Conservation (phyloP, 208 protist genomes). For the Leishmania tropica region DNA sequence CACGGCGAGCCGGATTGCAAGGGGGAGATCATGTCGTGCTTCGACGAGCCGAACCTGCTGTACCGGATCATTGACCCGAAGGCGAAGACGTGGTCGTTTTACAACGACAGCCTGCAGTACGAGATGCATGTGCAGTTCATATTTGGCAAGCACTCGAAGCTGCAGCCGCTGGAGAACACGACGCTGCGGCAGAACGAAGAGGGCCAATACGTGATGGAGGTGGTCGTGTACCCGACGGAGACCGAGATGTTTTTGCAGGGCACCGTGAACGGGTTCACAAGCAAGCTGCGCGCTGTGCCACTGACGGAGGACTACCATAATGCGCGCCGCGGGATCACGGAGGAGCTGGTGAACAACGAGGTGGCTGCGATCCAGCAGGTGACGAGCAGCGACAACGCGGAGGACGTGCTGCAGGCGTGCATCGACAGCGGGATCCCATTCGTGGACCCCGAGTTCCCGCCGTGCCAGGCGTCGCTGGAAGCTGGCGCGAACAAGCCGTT, state of each 20-base stretch:
- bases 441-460: slow-evolving; percentile 78
- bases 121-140: slow-evolving; percentile 77
- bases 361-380: slow-evolving; percentile 42
- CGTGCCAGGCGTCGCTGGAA: slow-evolving; percentile 58
- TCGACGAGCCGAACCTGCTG: slow-evolving; percentile 78
- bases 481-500: slow-evolving; percentile 56
- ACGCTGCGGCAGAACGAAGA: slow-evolving; percentile 38
- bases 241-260: slow-evolving; percentile 81
- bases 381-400: slow-evolving; percentile 44
- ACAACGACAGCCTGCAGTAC: slow-evolving; percentile 76
- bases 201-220: slow-evolving; percentile 45
- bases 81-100: slow-evolving; percentile 78
- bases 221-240: slow-evolving; percentile 75
- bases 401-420: slow-evolving; percentile 61
- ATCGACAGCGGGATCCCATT: slow-evolving; percentile 61
- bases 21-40: slow-evolving; percentile 72
- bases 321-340: slow-evolving; percentile 33
- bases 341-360: slow-evolving; percentile 43
- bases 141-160: slow-evolving; percentile 68
- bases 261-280: slow-evolving; percentile 62
- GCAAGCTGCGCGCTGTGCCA: slow-evolving; percentile 61
- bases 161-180: slow-evolving; percentile 58
- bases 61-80: slow-evolving; percentile 72
- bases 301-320: slow-evolving; percentile 63
- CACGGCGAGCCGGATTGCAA: slow-evolving; percentile 65